Conservation (phyloP, 306 rosid species). For the Begonia masoniana region DNA sequence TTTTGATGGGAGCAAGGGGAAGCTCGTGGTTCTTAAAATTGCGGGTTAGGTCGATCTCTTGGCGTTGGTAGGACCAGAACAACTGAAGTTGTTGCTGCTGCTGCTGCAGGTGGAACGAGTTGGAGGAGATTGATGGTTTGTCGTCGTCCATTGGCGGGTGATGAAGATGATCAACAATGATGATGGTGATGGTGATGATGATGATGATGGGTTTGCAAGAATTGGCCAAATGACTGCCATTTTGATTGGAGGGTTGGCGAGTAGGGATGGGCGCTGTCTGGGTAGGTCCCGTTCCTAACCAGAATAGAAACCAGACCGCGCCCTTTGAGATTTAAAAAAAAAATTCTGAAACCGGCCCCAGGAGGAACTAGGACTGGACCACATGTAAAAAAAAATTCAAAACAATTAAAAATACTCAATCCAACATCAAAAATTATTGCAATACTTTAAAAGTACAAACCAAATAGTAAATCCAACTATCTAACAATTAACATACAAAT, state of each 20-base stretch:
- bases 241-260: neutral
- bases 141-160: slow-evolving; percentile 23
- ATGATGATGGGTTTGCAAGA: neutral
- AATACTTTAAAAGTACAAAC: too few species aligned
- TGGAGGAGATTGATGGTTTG: slow-evolving; percentile 29
- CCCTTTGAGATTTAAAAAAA: too few species aligned
- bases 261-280: too few species aligned
- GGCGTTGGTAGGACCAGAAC: slow-evolving; percentile 76
- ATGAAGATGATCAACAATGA: slow-evolving; percentile 20
- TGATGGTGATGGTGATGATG: slow-evolving; percentile 9
- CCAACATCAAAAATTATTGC: too few species aligned
- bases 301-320: too few species aligned
- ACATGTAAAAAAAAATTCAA: too few species aligned
- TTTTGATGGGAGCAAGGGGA: slow-evolving; percentile 63
- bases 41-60: slow-evolving; percentile 68
- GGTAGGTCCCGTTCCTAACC: too few species aligned
- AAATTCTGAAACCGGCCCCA: too few species aligned
- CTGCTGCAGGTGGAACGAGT: slow-evolving; percentile 51
- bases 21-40: slow-evolving; percentile 94
- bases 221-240: neutral
- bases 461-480: too few species aligned
- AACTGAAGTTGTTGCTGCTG: slow-evolving; percentile 82
- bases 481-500: too few species aligned
- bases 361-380: too few species aligned
- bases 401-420: too few species aligned